These are phyloP conservation scores for Annulohypoxylon bovei DNA, from an alignment of 495 filamentous ascomycete genomes.

Conservation along the genomic window DNA sequence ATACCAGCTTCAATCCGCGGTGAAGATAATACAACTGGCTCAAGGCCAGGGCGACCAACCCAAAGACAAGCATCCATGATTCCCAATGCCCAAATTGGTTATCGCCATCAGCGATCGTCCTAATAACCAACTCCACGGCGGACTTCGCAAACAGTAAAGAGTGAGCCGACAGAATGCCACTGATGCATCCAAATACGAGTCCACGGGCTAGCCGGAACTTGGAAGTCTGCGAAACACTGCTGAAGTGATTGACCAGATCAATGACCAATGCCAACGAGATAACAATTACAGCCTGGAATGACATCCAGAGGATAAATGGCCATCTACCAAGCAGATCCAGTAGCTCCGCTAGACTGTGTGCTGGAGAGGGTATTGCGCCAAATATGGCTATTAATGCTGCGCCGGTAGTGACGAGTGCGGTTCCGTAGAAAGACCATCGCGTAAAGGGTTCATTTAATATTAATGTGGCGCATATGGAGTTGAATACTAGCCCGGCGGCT, in stretches of 20 bases:
- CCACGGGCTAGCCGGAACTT: constrained; percentile 84
- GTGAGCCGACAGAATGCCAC: constrained; percentile 94
- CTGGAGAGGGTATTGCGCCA: constrained; percentile 93
- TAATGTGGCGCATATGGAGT: constrained; percentile 94
- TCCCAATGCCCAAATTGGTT: constrained; percentile 99
- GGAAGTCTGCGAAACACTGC: constrained; percentile 60
- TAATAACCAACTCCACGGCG: constrained; percentile 94
- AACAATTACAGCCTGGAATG: constrained; percentile 76
- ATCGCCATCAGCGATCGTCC: constrained; percentile 83
- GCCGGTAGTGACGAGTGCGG: constrained; percentile 84
- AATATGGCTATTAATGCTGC: constrained; percentile 92
- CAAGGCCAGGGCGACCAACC: constrained; percentile 82
- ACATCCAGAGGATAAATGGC: constrained; percentile 93
- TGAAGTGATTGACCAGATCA: constrained; percentile 63
- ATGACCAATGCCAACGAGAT: constrained; percentile 70
- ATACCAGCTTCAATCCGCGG: constrained; percentile 90
- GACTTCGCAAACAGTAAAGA: constrained; percentile 94
- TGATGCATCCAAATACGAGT: constrained; percentile 87
- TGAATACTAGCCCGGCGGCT: constrained; percentile 96
- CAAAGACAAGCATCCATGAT: constrained; percentile 92
- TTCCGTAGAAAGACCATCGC: constrained; percentile 86
- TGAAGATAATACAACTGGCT: constrained; percentile 96
- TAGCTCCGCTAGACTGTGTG: constrained; percentile 85
- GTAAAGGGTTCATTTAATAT: constrained; percentile 96
- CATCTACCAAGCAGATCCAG: constrained; percentile 76